These are phyloP conservation scores for Striga asiatica DNA, from an alignment of 257 asterid genomes.

Conservation along the genomic window DNA sequence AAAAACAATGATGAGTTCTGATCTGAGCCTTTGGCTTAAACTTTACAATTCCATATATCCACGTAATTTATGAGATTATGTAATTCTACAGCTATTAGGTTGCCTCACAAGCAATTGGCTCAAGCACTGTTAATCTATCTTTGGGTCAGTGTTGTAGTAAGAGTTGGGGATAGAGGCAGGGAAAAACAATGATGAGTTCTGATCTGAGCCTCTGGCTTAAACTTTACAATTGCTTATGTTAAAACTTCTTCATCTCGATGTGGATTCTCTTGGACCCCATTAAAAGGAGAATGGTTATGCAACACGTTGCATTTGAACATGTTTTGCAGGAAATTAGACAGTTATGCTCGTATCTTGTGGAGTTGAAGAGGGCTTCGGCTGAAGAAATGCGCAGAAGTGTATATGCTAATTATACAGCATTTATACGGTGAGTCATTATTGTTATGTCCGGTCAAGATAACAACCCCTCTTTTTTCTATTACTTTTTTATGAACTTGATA, in stretches of 20 bases:
- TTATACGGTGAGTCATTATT: conserved; percentile 75
- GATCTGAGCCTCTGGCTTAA: conserved; percentile 4
- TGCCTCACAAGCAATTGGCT: conserved; percentile 2
- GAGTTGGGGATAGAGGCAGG: not conserved
- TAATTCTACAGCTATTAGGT: conserved; percentile 2
- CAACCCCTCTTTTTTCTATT: not conserved
- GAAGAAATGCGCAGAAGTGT: conserved; percentile 99
- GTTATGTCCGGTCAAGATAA: not conserved
- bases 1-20: conserved; percentile 1
- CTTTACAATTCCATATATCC: not conserved
- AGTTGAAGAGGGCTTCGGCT: conserved; percentile 94
- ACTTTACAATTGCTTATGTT: conserved; percentile 9
- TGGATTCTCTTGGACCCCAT: conserved; percentile 6
- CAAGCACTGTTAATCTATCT: not conserved
- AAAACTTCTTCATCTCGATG: not conserved
- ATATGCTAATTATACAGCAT: conserved; percentile 89
- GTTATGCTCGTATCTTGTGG: conserved; percentile 80
- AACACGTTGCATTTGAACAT: conserved; percentile 9
- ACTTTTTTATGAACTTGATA: conserved; percentile 1
- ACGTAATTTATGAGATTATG: not conserved
- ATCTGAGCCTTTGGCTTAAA: conserved; percentile 1
- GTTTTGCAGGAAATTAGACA: conserved; percentile 85
- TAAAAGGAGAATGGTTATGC: conserved; percentile 1
- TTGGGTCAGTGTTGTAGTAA: not conserved
- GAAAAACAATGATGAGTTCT: not conserved